Evolutionary conservation across 768 basidiomycete genomes (phyloP), one percentile per base, ranked within the genome.

Genomic region (Cystobasidium ongulense): DNA sequence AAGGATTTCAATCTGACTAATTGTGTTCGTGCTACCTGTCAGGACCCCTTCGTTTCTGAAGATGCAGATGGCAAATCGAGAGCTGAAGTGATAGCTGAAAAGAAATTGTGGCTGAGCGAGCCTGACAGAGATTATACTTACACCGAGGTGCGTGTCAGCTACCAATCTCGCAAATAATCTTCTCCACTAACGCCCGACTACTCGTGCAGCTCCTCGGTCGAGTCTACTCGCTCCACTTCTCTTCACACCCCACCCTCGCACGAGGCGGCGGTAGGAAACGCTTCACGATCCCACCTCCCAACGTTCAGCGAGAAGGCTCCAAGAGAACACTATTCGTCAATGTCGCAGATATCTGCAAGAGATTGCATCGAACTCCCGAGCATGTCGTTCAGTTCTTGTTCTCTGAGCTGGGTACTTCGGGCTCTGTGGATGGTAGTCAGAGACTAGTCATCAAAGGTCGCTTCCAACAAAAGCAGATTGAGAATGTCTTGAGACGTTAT

Each of bases 271-370:
- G 89, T 81, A 97, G 93, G 84, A 89, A 93, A 27, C 80, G 82
- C 76, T 96, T 97, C 84, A 97, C 92, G 23, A 95, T 99, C 77
- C 92, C 92, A 0, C 96, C 96, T 17, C 96, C 96, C 18, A 90
- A 90, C 75, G 88, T 97, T 63, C 88, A 90, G 80, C 86, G 91
- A 79, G 96, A 99, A 85, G 96, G 84, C n/a, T 94, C 93, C 84
- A 97, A 97, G 83, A 94, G 93, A 83, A 88, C 92, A 53, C 90
- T 97, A 76, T 99, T 99, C 77, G 90, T 93, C 77, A 99, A 99
- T 82, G 86, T 99, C 72, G 88, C 88, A 75, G 95, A 99, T 80
- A 99, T 99, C 76, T 98, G 95, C 86, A 92, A 89, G 83, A 88
- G 91, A 80, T 98, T 99, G 95, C 95, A 96, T 83, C 86, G 95